phyloP scores from a whole-genome alignment of 192 early-diverging fungal species.

The Anaeromyces robustus region DNA sequence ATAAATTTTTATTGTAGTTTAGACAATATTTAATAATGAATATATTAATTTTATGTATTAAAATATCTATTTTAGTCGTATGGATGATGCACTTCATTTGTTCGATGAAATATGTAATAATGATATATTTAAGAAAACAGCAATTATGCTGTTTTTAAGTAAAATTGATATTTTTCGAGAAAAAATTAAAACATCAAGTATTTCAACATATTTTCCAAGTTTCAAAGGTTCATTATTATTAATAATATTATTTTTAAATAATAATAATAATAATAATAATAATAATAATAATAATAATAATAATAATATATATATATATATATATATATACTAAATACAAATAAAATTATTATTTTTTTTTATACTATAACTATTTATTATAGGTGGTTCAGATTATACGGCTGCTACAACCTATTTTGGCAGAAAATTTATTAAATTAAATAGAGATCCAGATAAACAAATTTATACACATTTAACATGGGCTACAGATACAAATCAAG shows the following conservation, averaged over 20 bases:
- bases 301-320: too few species aligned
- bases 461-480: slow-evolving; percentile 4
- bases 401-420: slow-evolving; percentile 2
- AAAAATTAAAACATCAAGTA: slow-evolving; percentile 16
- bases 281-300: background rate
- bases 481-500: slow-evolving; percentile 5
- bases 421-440: slow-evolving; percentile 1
- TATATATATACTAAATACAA: too few species aligned
- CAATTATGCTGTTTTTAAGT: slow-evolving; percentile 39
- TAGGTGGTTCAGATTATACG: background rate
- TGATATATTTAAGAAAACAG: slow-evolving; percentile 23
- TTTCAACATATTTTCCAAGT: slow-evolving; percentile 25
- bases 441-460: background rate
- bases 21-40: too few species aligned
- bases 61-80: background rate
- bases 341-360: too few species aligned
- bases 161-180: slow-evolving; percentile 33
- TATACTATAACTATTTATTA: background rate
- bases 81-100: slow-evolving; percentile 21
- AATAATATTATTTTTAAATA: too few species aligned
- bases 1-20: too few species aligned
- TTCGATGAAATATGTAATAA: slow-evolving; percentile 31
- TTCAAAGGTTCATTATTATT: slow-evolving; percentile 12
- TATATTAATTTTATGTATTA: too few species aligned
- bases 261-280: too few species aligned